Evolutionary conservation across 805 yeast genomes (phyloP), one percentile per base, ranked within the genome.

Genomic region (Pichia kluyveri): DNA sequence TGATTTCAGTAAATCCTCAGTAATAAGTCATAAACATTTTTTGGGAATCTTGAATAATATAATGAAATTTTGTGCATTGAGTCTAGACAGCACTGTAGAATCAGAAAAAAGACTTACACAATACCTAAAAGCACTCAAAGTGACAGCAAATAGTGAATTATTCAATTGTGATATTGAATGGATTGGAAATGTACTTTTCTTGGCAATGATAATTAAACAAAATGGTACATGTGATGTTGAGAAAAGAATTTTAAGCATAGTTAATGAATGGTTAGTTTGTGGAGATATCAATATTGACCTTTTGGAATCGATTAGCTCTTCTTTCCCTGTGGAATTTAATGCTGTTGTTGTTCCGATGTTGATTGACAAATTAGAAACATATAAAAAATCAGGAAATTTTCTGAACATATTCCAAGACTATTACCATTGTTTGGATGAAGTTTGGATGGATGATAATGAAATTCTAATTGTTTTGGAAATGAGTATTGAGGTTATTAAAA

Each of bases 21-120:
- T n/a, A 9, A 17, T 17, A 17, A 17, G 8, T 6, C 23, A 28
- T 31, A 36, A 17, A 0, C 81, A 79, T 8, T 68, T 79, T 19
- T 46, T 59, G 26, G 43, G 47, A 5, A 40, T 54, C 18, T 31
- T 59, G 3, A 60, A 53, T 37, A 48, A 46, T 38, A 19, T 61
- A 19, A 46, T 58, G 15, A 41, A 44, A 28, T 41, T 41, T 44
- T 53, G 56, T 11, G 47, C 46, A 31, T 42, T 40, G 26, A 23
- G 26, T 23, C 26, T 23, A 4, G 26, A 23, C 26, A 23, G 26
- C 26, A 5, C 11, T 40, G 6, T 5, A 42, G 15, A 18, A 37
- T 10, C 11, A 37, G 23, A n/a, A 17, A 10, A 19, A 18, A 37
- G 23, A 37, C 11, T 37, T 37, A 9, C 3, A n/a, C 8, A 37